Evolutionary conservation across 2,329 filamentous ascomycete species (phyloP), one percentile per base, ranked within the genome.

Genomic region (Sordariomycetes sp.): DNA sequence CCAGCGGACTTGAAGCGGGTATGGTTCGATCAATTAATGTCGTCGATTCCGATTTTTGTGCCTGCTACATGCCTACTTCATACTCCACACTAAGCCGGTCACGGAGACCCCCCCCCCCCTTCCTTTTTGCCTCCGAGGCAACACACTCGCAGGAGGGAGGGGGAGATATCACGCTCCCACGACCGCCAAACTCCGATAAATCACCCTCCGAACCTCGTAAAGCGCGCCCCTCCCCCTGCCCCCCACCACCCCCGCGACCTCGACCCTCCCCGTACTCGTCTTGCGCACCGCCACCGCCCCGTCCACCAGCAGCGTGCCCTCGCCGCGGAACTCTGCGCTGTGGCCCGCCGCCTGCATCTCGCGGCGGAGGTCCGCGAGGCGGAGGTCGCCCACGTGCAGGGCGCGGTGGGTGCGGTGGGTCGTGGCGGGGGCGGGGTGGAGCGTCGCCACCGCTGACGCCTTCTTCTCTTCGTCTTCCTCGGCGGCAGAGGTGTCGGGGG

Each of bases 181-280:
- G 59, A 97, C 89, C 36, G 94, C 94, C 67, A 99, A 72, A 10
- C 90, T 91, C 63, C 95, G 89, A 68, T 99, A 99, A 62, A 99
- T 95, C 70, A 89, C 90, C 71, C 78, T 85, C 73, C 89, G 89
- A 10, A 97, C 92, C 56, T 88, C 88, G 66, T 90, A 89, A 66
- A 96, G 95, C 39, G 87, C 90, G 59, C 55, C 77, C 63, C 59
- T 66, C 62, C n/a, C 66, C 66, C 7, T 62, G 24, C 42, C 36
- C 68, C 69, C 61, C 1, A 83, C 87, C 5, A 86, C 82, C 59
- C 86, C 87, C 72, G 96, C 92, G 20, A 96, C 83, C 71, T 95
- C 92, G 65, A 96, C 90, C 63, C 81, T 84, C 0, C 91, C 91
- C n/a, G 86, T 87, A 1, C 84, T 85, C 53, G 86, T 89, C 76